Evolutionary conservation across 805 yeast genomes (phyloP).

Genomic region (Ogataea polymorpha): DNA sequence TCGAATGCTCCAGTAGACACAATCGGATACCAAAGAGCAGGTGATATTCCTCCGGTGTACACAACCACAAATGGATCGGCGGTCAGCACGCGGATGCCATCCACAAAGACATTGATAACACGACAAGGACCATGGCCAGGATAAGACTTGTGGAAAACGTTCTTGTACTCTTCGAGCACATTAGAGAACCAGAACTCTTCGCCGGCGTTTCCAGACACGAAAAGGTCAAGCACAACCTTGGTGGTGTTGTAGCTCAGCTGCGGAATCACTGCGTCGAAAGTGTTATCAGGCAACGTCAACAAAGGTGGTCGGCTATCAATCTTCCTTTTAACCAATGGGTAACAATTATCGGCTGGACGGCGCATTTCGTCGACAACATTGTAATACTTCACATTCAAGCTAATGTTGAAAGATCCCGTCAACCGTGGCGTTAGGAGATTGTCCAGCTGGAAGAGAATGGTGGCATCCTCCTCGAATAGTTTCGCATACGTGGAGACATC

Average conservation of each 20-base stretch:
- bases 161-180: conserved; percentile 43
- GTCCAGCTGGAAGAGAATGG: conserved; percentile 59
- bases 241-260: conserved; percentile 53
- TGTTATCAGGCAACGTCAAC: conserved; percentile 42
- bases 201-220: conserved; percentile 69
- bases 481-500: conserved; percentile 58
- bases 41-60: conserved; percentile 79
- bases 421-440: conserved; percentile 53
- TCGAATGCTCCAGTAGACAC: conserved; percentile 76
- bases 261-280: conserved; percentile 41
- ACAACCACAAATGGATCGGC: conserved; percentile 70
- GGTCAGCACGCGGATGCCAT: conserved; percentile 57
- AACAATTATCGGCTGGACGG: conserved; percentile 39
- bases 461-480: conserved; percentile 44
- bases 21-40: conserved; percentile 77
- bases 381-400: conserved; percentile 51
- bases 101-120: conserved; percentile 57
- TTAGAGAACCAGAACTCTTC: conserved; percentile 87
- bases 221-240: conserved; percentile 53
- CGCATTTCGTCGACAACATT: conserved; percentile 21
- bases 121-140: conserved; percentile 73
- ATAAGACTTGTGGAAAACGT: conserved; percentile 43
- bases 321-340: conserved; percentile 34
- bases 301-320: conserved; percentile 39
- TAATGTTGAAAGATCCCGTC: conserved; percentile 59